Conservation (phyloP, 2,329 filamentous ascomycete genomes). For the Paraphoma chrysanthemicola region DNA sequence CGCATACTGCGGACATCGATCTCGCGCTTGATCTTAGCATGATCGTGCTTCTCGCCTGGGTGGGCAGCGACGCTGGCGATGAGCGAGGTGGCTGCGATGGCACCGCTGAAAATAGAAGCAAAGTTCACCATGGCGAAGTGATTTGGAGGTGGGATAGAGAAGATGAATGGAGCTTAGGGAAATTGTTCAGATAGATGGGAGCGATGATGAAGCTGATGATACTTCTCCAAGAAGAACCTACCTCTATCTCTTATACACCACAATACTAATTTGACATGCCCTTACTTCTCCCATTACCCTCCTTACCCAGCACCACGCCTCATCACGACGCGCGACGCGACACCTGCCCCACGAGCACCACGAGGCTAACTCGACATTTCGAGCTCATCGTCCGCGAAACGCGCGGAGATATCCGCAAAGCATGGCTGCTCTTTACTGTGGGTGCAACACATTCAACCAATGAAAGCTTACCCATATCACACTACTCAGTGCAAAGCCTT, state of each 20-base stretch:
- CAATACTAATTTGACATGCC: not conserved
- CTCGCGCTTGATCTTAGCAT: conserved; percentile 36
- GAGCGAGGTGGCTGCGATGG: conserved; percentile 23
- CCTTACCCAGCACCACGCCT: not conserved
- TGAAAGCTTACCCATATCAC: not conserved
- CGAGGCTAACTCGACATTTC: not conserved
- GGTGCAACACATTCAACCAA: not conserved
- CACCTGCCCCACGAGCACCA: not conserved
- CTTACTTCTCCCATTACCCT: not conserved
- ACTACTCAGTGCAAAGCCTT: not conserved
- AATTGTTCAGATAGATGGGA: not conserved
- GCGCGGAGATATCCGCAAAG: not conserved
- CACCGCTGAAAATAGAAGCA: conserved; percentile 11
- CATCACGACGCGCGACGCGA: not conserved
- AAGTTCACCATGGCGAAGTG: not conserved
- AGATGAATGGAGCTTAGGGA: not conserved
- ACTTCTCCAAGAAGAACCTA: not conserved
- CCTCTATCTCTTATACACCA: not conserved
- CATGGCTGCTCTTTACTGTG: not conserved
- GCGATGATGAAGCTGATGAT: not conserved
- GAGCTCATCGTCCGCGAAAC: not conserved
- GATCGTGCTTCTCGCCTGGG: conserved; percentile 44
- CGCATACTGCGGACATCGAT: conserved; percentile 28
- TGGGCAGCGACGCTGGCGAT: conserved; percentile 30
- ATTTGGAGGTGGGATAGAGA: not conserved